Percentiles rank a stretch among this genome's conserved stretches.
These are phyloP conservation scores for Candida ortonii DNA, from an alignment of 805 yeast species.

Conservation along the genomic window DNA sequence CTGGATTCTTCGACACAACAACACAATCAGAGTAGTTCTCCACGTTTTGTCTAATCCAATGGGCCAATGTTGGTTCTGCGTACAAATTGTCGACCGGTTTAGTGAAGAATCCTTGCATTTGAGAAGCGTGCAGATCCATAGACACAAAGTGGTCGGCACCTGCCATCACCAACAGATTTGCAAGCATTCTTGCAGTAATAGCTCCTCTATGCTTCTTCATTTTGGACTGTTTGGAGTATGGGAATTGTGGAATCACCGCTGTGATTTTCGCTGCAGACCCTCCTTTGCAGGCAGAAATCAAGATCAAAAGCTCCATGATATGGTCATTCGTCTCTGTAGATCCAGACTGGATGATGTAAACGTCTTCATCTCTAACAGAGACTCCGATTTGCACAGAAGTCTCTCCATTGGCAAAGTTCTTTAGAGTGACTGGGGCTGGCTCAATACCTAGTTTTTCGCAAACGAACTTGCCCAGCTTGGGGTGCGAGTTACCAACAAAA, in stretches of 20 bases:
- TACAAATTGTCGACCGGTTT: slow-evolving; percentile 96
- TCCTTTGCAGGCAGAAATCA: slow-evolving; percentile 94
- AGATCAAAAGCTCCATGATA: slow-evolving; percentile 91
- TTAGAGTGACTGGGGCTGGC: slow-evolving; percentile 88
- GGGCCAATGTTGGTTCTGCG: slow-evolving; percentile 94
- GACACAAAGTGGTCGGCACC: slow-evolving; percentile 99
- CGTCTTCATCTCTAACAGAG: slow-evolving; percentile 95
- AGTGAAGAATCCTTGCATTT: slow-evolving; percentile 98
- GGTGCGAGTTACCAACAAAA: slow-evolving; percentile 95
- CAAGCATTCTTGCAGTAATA: slow-evolving; percentile 96
- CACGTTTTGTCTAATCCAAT: slow-evolving; percentile 91
- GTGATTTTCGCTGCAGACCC: slow-evolving; percentile 98
- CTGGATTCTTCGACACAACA: slow-evolving; percentile 98
- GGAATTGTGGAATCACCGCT: slow-evolving; percentile 96
- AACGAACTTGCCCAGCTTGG: slow-evolving; percentile 85
- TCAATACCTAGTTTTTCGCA: slow-evolving; percentile 89
- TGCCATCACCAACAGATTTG: slow-evolving; percentile 92
- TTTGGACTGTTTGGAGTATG: slow-evolving; percentile 94
- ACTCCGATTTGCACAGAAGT: slow-evolving; percentile 94
- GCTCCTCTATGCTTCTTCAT: slow-evolving; percentile 99
- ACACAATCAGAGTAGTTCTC: slow-evolving; percentile 85
- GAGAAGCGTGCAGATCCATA: slow-evolving; percentile 95
- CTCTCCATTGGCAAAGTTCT: slow-evolving; percentile 95
- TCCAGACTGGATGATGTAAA: slow-evolving; percentile 88
- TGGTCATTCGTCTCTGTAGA: slow-evolving; percentile 87